Base-by-base conservation (phyloP, 2,329 filamentous ascomycete species). In the Trichoderma semiorbis region DNA sequence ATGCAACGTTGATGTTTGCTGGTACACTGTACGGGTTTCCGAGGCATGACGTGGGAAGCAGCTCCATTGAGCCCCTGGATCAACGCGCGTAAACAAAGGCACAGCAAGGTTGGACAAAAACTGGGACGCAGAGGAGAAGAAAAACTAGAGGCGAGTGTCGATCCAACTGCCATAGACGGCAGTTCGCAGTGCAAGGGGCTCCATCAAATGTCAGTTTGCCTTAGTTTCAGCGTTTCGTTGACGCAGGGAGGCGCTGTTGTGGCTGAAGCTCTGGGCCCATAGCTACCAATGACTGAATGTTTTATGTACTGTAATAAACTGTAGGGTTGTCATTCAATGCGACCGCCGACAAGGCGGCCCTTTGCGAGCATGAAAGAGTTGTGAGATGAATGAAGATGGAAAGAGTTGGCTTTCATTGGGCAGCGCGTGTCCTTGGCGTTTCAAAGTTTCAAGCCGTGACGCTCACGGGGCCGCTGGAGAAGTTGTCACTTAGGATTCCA, bases 61-160 rank as follows among this genome's bases (percentile, higher is more conserved):
- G 66, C 66, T 69, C 55, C 67, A 34, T 61, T 36, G 34, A 53
- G 67, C 57, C 67, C 67, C 67, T 62, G 57, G 67, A 53, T 47
- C 24, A 53, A 69, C 67, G 55, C 30, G 67, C 28, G 21, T 50
- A 62, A 36, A 36, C 39, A 69, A 34, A 61, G 28, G 26, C 36
- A 53, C n/a, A 67, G 32, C 47, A 67, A 57, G 30, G 63, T 66
- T 21, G 7, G 63, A 57, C 63, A 55, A 66, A 57, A 66, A 65
- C 30, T 66, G 63, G 47, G 47, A 55, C 63, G 43, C 18, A 30
- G 12, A 6, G 26, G 65, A 28, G 6, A 26, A 32, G 14, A 61
- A 69, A 61, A 36, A 61, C 39, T 7, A 50, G 60, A 61, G 28
- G 26, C 18, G 57, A 39, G 28, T 24, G 67, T 69, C 67, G 67